phyloP scores from a whole-genome alignment of 805 yeast species.

The Debaryomyces hansenii region DNA sequence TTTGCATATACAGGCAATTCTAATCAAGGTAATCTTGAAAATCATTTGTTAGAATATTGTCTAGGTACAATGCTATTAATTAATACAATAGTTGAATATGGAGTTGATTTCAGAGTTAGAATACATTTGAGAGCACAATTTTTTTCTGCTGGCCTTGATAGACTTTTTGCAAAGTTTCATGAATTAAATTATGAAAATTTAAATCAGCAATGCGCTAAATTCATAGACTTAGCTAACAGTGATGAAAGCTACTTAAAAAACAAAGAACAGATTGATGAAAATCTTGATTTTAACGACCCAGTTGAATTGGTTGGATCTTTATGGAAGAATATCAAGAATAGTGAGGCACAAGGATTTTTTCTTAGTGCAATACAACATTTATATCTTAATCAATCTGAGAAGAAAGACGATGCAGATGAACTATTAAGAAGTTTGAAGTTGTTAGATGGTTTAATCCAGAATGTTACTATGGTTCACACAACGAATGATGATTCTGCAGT shows the following conservation, averaged over 20 bases:
- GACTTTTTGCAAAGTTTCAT: conserved; percentile 52
- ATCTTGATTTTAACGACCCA: conserved; percentile 68
- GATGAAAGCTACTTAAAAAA: conserved; percentile 51
- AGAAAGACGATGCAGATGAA: conserved; percentile 43
- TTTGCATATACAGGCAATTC: conserved; percentile 35
- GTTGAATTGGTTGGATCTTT: conserved; percentile 62
- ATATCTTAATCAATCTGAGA: conserved; percentile 54
- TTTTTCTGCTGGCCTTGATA: conserved; percentile 54
- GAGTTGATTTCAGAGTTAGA: conserved; percentile 46
- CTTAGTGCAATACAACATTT: conserved; percentile 67
- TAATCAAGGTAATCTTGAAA: conserved; percentile 55
- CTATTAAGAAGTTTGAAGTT: conserved; percentile 57
- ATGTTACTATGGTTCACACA: conserved; percentile 54
- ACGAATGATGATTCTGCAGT: conserved; percentile 51
- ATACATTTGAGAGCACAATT: conserved; percentile 60
- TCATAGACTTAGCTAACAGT: conserved; percentile 52
- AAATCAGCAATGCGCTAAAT: conserved; percentile 64
- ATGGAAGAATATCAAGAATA: conserved; percentile 56
- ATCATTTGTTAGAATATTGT: conserved; percentile 67
- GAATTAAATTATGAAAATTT: conserved; percentile 57
- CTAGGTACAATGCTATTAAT: conserved; percentile 69
- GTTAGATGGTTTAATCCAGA: conserved; percentile 64
- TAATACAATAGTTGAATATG: conserved; percentile 57
- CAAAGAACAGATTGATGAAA: conserved; percentile 32
- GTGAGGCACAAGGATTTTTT: conserved; percentile 59